Evolutionary conservation across 1,139 yeast species (phyloP).

Genomic region (Geotrichum armillariae): DNA sequence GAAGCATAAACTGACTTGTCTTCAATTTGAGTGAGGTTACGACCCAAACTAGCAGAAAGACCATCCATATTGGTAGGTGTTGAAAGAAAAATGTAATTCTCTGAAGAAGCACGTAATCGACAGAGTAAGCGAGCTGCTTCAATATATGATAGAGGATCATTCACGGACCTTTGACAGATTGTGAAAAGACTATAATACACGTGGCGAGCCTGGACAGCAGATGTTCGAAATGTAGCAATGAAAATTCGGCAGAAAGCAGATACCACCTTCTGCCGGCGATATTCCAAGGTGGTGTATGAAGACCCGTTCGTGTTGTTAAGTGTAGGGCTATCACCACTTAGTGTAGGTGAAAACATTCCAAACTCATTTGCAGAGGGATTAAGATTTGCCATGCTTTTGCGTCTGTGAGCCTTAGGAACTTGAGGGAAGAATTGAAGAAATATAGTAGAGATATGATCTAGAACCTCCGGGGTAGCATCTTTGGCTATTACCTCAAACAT

Average conservation of each 20-base stretch:
- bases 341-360: background rate
- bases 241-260: conserved; percentile 33
- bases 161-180: conserved; percentile 27
- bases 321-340: background rate
- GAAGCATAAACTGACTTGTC: conserved; percentile 28
- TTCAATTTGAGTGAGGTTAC: conserved; percentile 43
- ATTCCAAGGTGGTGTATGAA: background rate
- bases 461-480: background rate
- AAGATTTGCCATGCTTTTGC: background rate
- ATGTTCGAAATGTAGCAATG: conserved; percentile 26
- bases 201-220: conserved; percentile 22
- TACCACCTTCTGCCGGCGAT: conserved; percentile 17
- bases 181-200: conserved; percentile 29
- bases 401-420: background rate
- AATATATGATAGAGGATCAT: conserved; percentile 42
- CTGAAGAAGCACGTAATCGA: conserved; percentile 55
- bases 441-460: conserved; percentile 2
- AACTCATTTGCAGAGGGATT: background rate
- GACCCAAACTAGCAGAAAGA: conserved; percentile 56
- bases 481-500: conserved; percentile 24
- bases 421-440: conserved; percentile 2
- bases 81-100: conserved; percentile 50
- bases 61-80: conserved; percentile 68
- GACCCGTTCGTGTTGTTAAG: background rate
- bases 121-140: conserved; percentile 54